phyloP scores from a whole-genome alignment of 192 early-diverging fungal genomes.

The Geranomyces michiganensis region DNA sequence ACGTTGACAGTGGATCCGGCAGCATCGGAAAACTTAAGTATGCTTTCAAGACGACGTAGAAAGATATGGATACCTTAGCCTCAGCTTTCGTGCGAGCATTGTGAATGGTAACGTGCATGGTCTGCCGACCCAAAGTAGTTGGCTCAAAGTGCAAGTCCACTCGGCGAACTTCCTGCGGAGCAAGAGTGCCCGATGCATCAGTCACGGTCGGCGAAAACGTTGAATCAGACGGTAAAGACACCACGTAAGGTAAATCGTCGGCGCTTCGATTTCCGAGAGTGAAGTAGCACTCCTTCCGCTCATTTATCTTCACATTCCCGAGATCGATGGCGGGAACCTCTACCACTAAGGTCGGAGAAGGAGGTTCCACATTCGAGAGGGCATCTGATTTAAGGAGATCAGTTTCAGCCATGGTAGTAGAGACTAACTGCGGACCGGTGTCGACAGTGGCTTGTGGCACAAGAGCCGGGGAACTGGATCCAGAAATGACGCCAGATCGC shows the following conservation, averaged over 20 bases:
- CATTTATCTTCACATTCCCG: slow-evolving; percentile 52
- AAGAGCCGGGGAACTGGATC: slow-evolving; percentile 4
- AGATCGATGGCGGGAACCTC: slow-evolving; percentile 53
- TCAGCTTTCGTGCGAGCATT: slow-evolving; percentile 5
- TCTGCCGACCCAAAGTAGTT: slow-evolving; percentile 54
- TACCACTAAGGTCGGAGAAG: slow-evolving; percentile 35
- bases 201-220: background rate
- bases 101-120: slow-evolving; percentile 49
- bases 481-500: background rate
- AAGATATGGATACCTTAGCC: slow-evolving; percentile 51
- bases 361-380: background rate
- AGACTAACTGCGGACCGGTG: no score
- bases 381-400: background rate
- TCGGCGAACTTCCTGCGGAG: slow-evolving; percentile 57
- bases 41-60: slow-evolving; percentile 51
- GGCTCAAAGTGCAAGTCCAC: slow-evolving; percentile 61
- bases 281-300: slow-evolving; percentile 59
- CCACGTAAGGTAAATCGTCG: slow-evolving; percentile 14
- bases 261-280: slow-evolving; percentile 48
- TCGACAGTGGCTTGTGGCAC: background rate
- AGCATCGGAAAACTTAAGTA: slow-evolving; percentile 64
- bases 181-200: slow-evolving; percentile 39
- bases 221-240: slow-evolving; percentile 13
- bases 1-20: slow-evolving; percentile 41
- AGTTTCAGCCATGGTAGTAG: background rate